Evolutionary conservation across 2,329 filamentous ascomycete genomes (phyloP), one percentile per base, ranked within the genome.

Genomic region (Fusarium lyarnte): DNA sequence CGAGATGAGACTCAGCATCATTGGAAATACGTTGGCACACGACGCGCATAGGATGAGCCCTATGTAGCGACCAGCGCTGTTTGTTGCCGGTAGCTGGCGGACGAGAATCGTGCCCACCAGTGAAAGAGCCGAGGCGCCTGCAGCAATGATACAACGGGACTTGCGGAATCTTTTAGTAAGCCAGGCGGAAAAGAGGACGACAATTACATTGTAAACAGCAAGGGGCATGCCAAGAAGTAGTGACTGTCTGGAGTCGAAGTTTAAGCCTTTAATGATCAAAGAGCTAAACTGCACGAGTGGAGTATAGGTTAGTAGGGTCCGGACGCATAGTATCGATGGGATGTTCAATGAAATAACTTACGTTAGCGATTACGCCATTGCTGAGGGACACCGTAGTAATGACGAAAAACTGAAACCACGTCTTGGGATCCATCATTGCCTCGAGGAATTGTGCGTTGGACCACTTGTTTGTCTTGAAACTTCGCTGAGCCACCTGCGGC

Each of bases 281-380:
- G 43, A 46, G 25, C 43, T 46, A 13, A 46, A 46, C 43, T 46
- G 2, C 2, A 46, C 5, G 19, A n/a, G 13, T 6, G 19, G 4
- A 13, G 8, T 29, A 29, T 29, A 8, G 27, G 27, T 46, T n/a
- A 46, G 25, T 9, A 46, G 13, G 19, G 8, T 41, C 8, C 5
- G 1, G 9, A 23, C 16, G 1, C 1, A 16, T 10, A 6, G 39
- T 23, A 16, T 16, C 8, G 11, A 12, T 4, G 31, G 12, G 31
- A 4, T 31, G 5, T 19, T n/a, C 2, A 11, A 13, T 16, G 19
- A 21, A 21, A 46, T n/a, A 13, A n/a, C 43, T 46, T n/a, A 46
- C 43, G 4, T 46, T 46, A 6, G 25, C 43, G 1, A 46, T 29
- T 13, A 46, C 25, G 16, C 43, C 19, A n/a, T 46, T 46, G 16